Base-by-base conservation (phyloP, 2,329 filamentous ascomycete genomes). In the Botrytis hyacinthi region DNA sequence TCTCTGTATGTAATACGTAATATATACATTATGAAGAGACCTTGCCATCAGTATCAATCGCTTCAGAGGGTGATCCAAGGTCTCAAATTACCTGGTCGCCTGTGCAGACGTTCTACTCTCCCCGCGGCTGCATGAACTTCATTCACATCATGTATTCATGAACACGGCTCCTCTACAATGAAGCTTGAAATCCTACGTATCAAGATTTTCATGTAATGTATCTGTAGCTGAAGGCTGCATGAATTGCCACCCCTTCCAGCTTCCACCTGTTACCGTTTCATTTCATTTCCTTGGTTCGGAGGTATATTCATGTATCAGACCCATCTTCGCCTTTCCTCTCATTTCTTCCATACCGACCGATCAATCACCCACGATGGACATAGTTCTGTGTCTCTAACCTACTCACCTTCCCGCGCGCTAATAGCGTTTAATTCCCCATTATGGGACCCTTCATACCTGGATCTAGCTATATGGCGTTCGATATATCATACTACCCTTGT, bases 341-440 rank as follows among this genome's bases (percentile, higher is more conserved):
- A 22, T 32, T 37, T 37, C 63, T 54, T 35, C 29, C 29, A 48
- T 62, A 22, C 29, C 40, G 20, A 63, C 69, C 32, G 42, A 54
- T 40, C 51, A 29, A 18, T 68, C 16, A 57, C 40, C 26, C 54
- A 48, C 57, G 51, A 71, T 71, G 48, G n/a, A 70, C 42, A 70
- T 14, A 22, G 26, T 32, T 37, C 32, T 35, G 29, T 70, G 20
- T 35, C 67, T 46, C 54, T 35, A 37, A 14, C 46, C 54, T n/a
- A n/a, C 20, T 46, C 67, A 70, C 22, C 62, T 29, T 68, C 51
- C 70, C 70, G 70, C 70, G 70, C 70, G 70, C 70, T 68, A 72
- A 72, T 40, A 72, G 70, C 70, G 70, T 72, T 72, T 72, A 72
- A 68, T 68, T 72, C 51, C 70, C 62, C 62, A 51, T 61, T 68